A percentile compares a stretch with the other conserved stretches of the same genome.
phyloP scores from a whole-genome alignment of 768 basidiomycete species.

The Tulasnella sp. region DNA sequence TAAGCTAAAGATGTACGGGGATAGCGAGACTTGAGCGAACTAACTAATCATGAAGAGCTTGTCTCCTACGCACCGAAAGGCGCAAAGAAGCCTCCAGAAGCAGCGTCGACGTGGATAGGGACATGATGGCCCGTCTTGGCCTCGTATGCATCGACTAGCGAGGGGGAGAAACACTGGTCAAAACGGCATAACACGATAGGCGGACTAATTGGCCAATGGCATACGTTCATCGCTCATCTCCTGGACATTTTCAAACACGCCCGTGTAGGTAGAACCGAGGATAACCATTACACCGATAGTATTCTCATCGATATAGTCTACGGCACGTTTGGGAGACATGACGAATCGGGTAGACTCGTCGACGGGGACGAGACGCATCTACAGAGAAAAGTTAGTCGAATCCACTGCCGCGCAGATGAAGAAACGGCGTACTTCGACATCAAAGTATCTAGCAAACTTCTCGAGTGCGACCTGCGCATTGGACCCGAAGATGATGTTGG shows the following conservation, averaged over 20 bases:
- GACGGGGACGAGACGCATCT: constrained; percentile 48
- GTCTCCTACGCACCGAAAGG: constrained; percentile 38
- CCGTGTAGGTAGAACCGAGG: constrained; percentile 37
- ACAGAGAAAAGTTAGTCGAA: background rate
- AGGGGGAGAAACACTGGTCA: background rate
- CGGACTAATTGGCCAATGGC: background rate
- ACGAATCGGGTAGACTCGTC: constrained; percentile 61
- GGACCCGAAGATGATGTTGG: constrained; percentile 46
- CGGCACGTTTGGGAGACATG: constrained; percentile 55
- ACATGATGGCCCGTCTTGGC: constrained; percentile 33
- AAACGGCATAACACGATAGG: constrained; percentile 21
- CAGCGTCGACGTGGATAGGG: constrained; percentile 49
- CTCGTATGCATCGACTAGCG: constrained; percentile 25
- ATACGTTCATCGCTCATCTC: constrained; percentile 57
- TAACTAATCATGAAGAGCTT: background rate
- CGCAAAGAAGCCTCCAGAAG: constrained; percentile 43
- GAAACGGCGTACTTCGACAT: constrained; percentile 36
- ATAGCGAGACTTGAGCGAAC: constrained; percentile 1
- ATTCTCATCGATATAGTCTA: constrained; percentile 59
- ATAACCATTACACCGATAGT: constrained; percentile 55
- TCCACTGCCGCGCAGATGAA: background rate
- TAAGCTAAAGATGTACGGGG: constrained; percentile 24
- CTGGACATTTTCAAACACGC: constrained; percentile 68
- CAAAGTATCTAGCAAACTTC: constrained; percentile 59
- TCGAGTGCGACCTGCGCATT: constrained; percentile 62